Conservation (phyloP, 768 basidiomycete genomes). For the Tylopilus sp. region DNA sequence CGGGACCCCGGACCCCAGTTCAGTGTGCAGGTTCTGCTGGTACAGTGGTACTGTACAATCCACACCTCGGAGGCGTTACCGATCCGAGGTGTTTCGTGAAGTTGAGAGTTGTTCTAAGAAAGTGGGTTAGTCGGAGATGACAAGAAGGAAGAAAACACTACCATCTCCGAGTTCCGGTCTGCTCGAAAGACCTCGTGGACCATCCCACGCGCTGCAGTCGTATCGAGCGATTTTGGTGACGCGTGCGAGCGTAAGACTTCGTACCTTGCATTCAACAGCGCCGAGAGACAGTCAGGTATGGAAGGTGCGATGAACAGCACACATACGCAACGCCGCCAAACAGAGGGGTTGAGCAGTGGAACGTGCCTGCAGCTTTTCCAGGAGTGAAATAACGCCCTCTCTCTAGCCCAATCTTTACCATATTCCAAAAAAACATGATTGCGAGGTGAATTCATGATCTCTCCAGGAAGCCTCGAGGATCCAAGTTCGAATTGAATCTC, state of each 20-base stretch:
- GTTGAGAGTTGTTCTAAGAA: constrained; percentile 50
- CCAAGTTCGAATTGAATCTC: too few relatives aligned
- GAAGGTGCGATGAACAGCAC: neutral
- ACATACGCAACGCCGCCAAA: constrained; percentile 74
- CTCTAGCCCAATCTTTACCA: too few relatives aligned
- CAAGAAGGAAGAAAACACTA: constrained; percentile 30
- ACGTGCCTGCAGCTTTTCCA: constrained; percentile 68
- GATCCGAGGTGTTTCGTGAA: constrained; percentile 73
- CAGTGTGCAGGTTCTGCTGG: constrained; percentile 80
- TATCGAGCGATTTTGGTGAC: constrained; percentile 85
- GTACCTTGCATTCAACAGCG: constrained; percentile 83
- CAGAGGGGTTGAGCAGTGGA: constrained; percentile 78
- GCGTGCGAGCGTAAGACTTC: constrained; percentile 90
- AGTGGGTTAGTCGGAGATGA: neutral
- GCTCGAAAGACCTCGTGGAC: constrained; percentile 82
- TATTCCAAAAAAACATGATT: too few relatives aligned
- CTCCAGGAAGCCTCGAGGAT: too few relatives aligned
- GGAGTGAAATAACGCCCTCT: constrained; percentile 94
- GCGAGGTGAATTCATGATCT: too few relatives aligned
- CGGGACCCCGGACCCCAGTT: constrained; percentile 90
- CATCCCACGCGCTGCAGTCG: constrained; percentile 66
- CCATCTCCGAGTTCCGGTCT: constrained; percentile 73
- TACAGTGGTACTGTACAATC: constrained; percentile 87
- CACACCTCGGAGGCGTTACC: constrained; percentile 64
- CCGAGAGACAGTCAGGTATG: constrained; percentile 41